Evolutionary conservation across 805 yeast species (phyloP), one percentile per base, ranked within the genome.

Genomic region (Barnettozyma botsteinii): DNA sequence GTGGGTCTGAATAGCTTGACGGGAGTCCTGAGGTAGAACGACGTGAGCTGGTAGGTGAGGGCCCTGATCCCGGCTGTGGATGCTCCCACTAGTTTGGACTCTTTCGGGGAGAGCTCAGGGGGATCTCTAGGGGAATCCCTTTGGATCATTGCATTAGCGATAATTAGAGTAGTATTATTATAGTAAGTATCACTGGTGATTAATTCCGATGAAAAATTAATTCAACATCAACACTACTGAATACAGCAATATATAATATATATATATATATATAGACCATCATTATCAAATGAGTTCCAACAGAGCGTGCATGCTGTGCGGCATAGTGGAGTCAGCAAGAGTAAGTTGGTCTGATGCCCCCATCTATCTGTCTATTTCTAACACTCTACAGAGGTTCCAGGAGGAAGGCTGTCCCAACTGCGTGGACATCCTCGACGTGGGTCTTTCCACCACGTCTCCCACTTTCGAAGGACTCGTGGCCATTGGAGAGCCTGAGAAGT

Each of bases 391-490:
- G 73, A 73, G 72, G 54, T 93, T 93, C 60, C 77, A 84, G 36
- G 80, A 79, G 42, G 77, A 77, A 15, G 98, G 98, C 7, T 91
- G 98, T 63, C 98, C 98, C 12, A 91, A 91, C 69, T 91, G 98
- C 66, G 98, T 87, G 55, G 79, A 89, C 38, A 77, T 91, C 22
- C 72, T 91, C 54, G 88, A 84, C 50, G 81, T 81, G 44, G 96
- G 93, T 54, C 95, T 88, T 38, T 79, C 83, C 15, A 76, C 86
- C 27, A 93, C 98, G 6, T 87, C 96, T 15, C 98, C 98, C 29
- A 79, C 96, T 0, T 91, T 88, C 59, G 98, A 91, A 67, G 98
- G 98, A 0, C 67, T 85, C 25, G 95, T 91, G 5, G 96, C 97
- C 3, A 71, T 87, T 47, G 87, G 94, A 35, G 88, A 83, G 45